Evolutionary conservation across 2,329 filamentous ascomycete species (phyloP).

Genomic region (Akanthomyces lecanii): DNA sequence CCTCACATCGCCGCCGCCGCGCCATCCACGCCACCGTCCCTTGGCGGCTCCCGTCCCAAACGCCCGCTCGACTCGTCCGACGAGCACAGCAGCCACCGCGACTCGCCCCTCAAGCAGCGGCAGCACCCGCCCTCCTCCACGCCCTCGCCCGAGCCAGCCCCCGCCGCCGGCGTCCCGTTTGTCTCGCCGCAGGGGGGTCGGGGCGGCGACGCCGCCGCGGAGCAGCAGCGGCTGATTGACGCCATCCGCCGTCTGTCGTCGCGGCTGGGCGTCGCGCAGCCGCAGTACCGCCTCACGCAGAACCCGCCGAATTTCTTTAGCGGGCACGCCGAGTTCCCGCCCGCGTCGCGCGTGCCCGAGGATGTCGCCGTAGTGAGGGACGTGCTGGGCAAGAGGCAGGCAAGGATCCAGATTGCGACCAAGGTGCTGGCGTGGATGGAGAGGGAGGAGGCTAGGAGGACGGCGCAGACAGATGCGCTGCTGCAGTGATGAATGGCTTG

Average conservation of each 20-base stretch:
- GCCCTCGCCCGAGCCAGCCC: neutral
- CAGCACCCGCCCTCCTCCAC: neutral
- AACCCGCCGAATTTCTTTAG: constrained; percentile 30
- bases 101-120: neutral
- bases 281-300: constrained; percentile 31
- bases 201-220: constrained; percentile 11
- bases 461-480: neutral
- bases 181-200: constrained; percentile 8
- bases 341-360: constrained; percentile 28
- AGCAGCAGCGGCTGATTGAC: constrained; percentile 21
- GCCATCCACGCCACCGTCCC: neutral
- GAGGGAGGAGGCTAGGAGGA: constrained; percentile 21
- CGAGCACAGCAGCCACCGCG: neutral
- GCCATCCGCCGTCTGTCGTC: constrained; percentile 32
- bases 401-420: constrained; percentile 38
- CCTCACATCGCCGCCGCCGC: neutral
- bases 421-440: constrained; percentile 35
- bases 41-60: neutral
- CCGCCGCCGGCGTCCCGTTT: neutral
- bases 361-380: constrained; percentile 31
- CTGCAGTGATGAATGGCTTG: neutral
- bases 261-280: constrained; percentile 30
- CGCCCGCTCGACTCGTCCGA: neutral
- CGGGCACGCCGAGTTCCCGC: constrained; percentile 34
- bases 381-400: constrained; percentile 31